phyloP scores from a whole-genome alignment of 2,329 filamentous ascomycete species.

The Scytalidium sp. region DNA sequence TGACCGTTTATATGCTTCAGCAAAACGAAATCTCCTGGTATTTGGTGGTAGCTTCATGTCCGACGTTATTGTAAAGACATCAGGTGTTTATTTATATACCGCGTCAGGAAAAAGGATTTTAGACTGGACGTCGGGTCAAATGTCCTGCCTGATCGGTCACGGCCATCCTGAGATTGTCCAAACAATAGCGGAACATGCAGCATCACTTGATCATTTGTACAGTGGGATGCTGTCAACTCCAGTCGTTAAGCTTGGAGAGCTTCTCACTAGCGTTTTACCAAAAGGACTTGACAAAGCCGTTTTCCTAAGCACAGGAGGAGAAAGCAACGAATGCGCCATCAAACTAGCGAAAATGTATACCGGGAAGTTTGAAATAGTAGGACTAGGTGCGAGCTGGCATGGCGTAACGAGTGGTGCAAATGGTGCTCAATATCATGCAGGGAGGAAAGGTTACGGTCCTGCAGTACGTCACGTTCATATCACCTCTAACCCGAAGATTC shows the following conservation, averaged over 20 bases:
- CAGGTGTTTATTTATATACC: constrained; percentile 37
- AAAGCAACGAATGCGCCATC: constrained; percentile 60
- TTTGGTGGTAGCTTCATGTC: constrained; percentile 13
- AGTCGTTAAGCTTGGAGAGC: constrained; percentile 51
- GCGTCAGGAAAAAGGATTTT: constrained; percentile 41
- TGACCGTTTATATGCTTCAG: background rate
- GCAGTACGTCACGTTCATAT: constrained; percentile 13
- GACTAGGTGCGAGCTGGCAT: constrained; percentile 56
- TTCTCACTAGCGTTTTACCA: constrained; percentile 47
- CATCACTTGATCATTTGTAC: constrained; percentile 55
- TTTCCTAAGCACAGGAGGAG: constrained; percentile 55
- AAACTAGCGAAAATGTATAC: constrained; percentile 63
- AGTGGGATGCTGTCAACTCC: constrained; percentile 56
- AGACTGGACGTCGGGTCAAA: constrained; percentile 60
- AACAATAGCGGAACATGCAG: constrained; percentile 45
- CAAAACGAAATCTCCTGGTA: background rate
- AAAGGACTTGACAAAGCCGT: constrained; percentile 49
- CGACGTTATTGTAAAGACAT: constrained; percentile 15
- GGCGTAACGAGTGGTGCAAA: constrained; percentile 54
- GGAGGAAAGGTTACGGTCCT: constrained; percentile 43
- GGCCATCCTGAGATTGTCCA: constrained; percentile 55
- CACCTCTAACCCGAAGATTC: background rate
- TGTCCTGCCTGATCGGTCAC: constrained; percentile 57
- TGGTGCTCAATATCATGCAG: constrained; percentile 51
- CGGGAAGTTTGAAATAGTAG: constrained; percentile 63